Evolutionary conservation across 2,329 filamentous ascomycete genomes (phyloP).

Genomic region (Tolypocladium ophioglossoides): DNA sequence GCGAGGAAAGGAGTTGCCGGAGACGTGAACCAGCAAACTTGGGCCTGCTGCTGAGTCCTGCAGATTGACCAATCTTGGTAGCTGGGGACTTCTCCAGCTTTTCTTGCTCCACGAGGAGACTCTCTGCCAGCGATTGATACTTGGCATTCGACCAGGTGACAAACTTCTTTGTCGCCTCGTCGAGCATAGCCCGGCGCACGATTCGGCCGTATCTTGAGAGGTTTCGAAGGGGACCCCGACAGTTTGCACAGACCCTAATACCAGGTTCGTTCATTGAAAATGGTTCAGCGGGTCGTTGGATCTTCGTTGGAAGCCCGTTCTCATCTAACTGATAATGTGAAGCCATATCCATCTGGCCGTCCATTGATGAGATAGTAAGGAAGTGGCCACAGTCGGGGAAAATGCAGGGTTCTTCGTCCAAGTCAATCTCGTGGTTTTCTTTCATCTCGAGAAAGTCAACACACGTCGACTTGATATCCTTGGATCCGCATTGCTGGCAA

Average conservation of each 20-base stretch:
- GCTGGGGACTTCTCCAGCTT: neutral
- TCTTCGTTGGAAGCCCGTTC: conserved; percentile 18
- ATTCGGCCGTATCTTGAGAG: conserved; percentile 53
- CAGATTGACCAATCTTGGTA: neutral
- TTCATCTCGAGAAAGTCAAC: conserved; percentile 48
- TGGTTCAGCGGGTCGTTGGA: conserved; percentile 27
- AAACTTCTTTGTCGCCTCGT: conserved; percentile 55
- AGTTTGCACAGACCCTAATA: conserved; percentile 46
- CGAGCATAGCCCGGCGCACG: conserved; percentile 46
- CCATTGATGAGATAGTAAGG: conserved; percentile 47
- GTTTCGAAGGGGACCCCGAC: conserved; percentile 46
- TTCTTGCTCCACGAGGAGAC: conserved; percentile 5
- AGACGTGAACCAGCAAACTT: neutral
- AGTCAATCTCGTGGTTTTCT: conserved; percentile 44
- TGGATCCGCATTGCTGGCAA: conserved; percentile 45
- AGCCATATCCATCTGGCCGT: conserved; percentile 46
- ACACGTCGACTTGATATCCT: conserved; percentile 28
- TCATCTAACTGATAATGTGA: conserved; percentile 34
- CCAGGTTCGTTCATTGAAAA: conserved; percentile 33
- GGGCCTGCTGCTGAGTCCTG: too few relatives aligned
- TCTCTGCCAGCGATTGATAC: conserved; percentile 3
- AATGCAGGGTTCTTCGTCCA: conserved; percentile 50
- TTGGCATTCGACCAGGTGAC: conserved; percentile 38
- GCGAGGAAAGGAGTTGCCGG: neutral
- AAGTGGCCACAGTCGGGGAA: conserved; percentile 55